phyloP scores from a whole-genome alignment of 2,329 filamentous ascomycete genomes.

The Raffaelea albimanens region DNA sequence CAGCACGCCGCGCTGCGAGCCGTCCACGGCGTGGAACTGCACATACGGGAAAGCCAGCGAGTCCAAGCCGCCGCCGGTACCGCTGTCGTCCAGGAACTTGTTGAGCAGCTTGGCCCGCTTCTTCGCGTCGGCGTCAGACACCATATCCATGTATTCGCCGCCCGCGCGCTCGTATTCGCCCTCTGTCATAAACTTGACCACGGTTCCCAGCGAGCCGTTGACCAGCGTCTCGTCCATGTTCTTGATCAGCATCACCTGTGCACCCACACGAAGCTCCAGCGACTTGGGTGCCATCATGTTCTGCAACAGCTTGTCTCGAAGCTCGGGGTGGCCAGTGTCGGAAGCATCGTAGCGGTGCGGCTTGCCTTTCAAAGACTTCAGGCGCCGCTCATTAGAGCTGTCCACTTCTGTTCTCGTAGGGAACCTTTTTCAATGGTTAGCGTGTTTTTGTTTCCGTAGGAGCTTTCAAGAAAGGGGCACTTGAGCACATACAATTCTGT shows the following conservation, averaged over 20 bases:
- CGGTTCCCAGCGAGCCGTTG: slow-evolving; percentile 86
- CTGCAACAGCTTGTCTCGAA: slow-evolving; percentile 67
- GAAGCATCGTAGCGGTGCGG: slow-evolving; percentile 58
- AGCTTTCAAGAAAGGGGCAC: slow-evolving; percentile 20
- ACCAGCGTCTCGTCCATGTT: slow-evolving; percentile 92
- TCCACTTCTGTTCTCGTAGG: slow-evolving; percentile 88
- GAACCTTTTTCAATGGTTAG: slow-evolving; percentile 39
- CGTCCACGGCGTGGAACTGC: slow-evolving; percentile 71
- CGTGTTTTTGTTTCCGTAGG: too few relatives aligned
- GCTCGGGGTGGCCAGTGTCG: slow-evolving; percentile 63
- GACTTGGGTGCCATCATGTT: slow-evolving; percentile 89
- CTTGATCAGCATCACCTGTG: slow-evolving; percentile 99
- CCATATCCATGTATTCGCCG: neutral
- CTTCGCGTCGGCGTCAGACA: slow-evolving; percentile 33
- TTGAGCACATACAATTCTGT: slow-evolving; percentile 62
- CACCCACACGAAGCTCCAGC: slow-evolving; percentile 77
- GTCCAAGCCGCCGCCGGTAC: slow-evolving; percentile 36
- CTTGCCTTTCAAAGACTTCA: slow-evolving; percentile 62
- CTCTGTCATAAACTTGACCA: slow-evolving; percentile 63
- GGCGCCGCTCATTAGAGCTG: slow-evolving; percentile 65
- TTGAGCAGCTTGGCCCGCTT: slow-evolving; percentile 48
- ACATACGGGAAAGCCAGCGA: slow-evolving; percentile 61
- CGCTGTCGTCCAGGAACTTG: slow-evolving; percentile 23
- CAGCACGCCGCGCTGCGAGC: slow-evolving; percentile 64
- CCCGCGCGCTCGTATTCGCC: slow-evolving; percentile 25